Evolutionary conservation across 306 rosid species (phyloP).

Genomic region (Vicia sativa): DNA sequence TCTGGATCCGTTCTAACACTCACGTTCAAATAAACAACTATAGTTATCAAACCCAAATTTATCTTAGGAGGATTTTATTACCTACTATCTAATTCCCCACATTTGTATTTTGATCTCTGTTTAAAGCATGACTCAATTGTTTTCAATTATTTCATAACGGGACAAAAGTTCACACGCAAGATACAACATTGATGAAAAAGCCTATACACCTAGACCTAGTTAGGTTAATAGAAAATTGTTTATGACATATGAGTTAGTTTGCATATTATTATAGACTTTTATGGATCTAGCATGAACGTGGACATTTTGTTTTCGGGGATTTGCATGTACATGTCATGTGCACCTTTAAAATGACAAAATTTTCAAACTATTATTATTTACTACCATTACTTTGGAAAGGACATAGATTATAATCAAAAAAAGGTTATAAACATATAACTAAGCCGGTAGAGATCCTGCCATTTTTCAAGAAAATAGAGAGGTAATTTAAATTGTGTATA

Average conservation of each 20-base stretch:
- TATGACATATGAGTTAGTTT: not conserved
- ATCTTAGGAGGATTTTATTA: no score
- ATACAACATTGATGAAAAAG: not conserved
- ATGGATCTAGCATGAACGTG: not conserved
- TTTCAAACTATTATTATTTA: not conserved
- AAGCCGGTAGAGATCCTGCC: no score
- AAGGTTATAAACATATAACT: not conserved
- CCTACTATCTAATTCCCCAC: not conserved
- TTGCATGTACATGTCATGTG: not conserved
- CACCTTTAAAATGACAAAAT: not conserved
- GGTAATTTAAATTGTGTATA: no score
- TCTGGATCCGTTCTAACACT: not conserved
- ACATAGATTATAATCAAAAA: no score
- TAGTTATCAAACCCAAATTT: no score
- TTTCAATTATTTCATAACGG: no score
- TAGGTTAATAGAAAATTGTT: constrained; percentile 1
- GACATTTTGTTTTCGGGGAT: not conserved
- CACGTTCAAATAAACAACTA: not conserved
- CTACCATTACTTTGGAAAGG: not conserved
- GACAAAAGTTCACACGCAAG: no score
- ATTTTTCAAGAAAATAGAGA: no score
- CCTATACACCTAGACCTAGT: not conserved
- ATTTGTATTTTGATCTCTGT: not conserved
- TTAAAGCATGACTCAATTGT: no score
- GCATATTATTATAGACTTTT: not conserved